A percentile compares a stretch with the other conserved stretches of the same genome.
Conservation (phyloP, 768 basidiomycete genomes). For the Ramaria sp. region DNA sequence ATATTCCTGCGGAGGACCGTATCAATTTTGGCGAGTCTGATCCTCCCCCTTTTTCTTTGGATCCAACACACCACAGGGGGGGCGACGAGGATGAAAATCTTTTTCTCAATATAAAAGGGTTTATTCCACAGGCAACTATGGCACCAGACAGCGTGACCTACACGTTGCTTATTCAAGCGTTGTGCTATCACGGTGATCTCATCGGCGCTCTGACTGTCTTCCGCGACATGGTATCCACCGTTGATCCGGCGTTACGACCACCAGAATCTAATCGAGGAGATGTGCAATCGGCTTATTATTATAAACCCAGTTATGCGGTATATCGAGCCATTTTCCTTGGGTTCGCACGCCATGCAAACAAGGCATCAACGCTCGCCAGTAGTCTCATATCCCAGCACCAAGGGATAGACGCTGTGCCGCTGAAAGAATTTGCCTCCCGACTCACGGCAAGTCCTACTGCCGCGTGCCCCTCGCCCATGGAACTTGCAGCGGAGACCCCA, state of each 20-base stretch:
- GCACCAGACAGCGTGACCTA: conserved; percentile 60
- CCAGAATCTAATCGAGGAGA: neutral
- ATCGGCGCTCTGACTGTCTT: conserved; percentile 43
- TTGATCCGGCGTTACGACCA: neutral
- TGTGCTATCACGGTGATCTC: conserved; percentile 65
- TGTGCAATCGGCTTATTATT: conserved; percentile 13
- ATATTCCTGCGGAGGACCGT: conserved; percentile 28
- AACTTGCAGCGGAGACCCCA: neutral
- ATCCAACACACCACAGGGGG: neutral
- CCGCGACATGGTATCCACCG: conserved; percentile 46
- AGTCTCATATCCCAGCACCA: neutral
- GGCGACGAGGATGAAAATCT: conserved; percentile 3
- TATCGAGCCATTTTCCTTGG: conserved; percentile 72
- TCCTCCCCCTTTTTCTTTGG: conserved; percentile 17
- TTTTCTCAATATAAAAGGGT: conserved; percentile 15
- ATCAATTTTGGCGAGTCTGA: conserved; percentile 26
- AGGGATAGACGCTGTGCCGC: neutral
- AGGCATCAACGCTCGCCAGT: conserved; percentile 15
- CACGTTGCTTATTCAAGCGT: conserved; percentile 53
- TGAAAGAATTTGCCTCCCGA: conserved; percentile 4
- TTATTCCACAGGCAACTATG: conserved; percentile 18
- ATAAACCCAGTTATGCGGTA: conserved; percentile 36
- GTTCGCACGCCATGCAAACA: conserved; percentile 48
- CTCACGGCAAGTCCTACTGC: neutral
- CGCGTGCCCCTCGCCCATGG: neutral